A percentile compares a stretch with the other conserved stretches of the same genome.
Evolutionary conservation across 768 basidiomycete species (phyloP).

Genomic region (Trametopsis cervina): DNA sequence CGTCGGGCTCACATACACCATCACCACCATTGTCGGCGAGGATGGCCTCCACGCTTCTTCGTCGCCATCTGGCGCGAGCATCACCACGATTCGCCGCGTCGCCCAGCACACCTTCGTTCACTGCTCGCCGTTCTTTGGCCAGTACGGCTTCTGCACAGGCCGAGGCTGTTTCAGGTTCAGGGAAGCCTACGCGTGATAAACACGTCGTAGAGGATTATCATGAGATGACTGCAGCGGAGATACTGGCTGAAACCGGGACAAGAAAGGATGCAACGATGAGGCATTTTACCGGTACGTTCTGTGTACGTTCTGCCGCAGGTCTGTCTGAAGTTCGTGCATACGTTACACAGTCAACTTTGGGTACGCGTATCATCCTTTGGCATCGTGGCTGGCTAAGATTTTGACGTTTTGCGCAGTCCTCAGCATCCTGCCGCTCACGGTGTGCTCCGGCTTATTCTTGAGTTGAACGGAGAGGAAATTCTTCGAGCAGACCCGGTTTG

Average conservation of each 20-base stretch:
- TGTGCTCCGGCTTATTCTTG: constrained; percentile 94
- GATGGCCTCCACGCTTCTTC: constrained; percentile 65
- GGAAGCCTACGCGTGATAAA: constrained; percentile 35
- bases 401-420: constrained; percentile 43
- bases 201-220: constrained; percentile 84
- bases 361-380: constrained; percentile 34
- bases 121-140: constrained; percentile 32
- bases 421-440: constrained; percentile 99
- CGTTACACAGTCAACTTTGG: constrained; percentile 80
- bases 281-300: constrained; percentile 81
- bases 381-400: not conserved
- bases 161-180: constrained; percentile 18
- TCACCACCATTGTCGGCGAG: constrained; percentile 18
- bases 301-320: not conserved
- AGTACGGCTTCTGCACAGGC: constrained; percentile 29
- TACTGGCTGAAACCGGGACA: constrained; percentile 67
- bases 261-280: constrained; percentile 75
- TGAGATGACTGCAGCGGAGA: constrained; percentile 68
- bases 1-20: not conserved
- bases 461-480: constrained; percentile 96
- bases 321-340: constrained; percentile 4
- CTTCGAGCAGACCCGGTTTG: constrained; percentile 77
- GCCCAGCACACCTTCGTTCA: constrained; percentile 21
- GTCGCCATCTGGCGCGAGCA: constrained; percentile 44
- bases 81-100: constrained; percentile 27